Base-by-base conservation (phyloP, 345 rosid species). In the Pelargonium nanum region DNA sequence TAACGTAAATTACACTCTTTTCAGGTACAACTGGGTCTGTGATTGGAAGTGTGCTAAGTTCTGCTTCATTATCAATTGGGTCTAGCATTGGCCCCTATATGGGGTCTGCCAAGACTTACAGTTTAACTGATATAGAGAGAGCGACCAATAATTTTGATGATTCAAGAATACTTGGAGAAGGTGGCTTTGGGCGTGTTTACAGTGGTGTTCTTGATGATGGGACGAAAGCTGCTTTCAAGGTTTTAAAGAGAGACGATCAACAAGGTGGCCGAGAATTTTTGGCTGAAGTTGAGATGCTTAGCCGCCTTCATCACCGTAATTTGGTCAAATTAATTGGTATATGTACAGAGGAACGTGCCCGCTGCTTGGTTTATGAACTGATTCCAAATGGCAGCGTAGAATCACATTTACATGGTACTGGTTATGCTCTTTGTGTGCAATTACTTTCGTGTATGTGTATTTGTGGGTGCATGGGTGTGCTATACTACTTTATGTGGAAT, bases 281-380 rank as follows among this genome's bases (percentile, higher is more conserved):
- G 74, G 96, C 99, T 7, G 97, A 93, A 74, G 86, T 89, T 1
- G 99, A 93, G 79, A 93, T 93, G 97, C 93, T 93, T 70, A 93
- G 97, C 63, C 99, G 97, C 58, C 84, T 93, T 68, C 97, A 93
- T 73, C 99, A 93, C 66, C 77, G 99, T 70, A 89, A 93, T 74
- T 72, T 93, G 60, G 99, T 93, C 66, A 87, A 89, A 75, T 67
- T 93, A 74, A 85, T 93, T 4, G 99, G 99, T 53, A 89, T 93
- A 66, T 93, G 99, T 73, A 80, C 82, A 12, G 96, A 89, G 80
- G 96, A 89, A 63, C 88, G 71, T 17, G 65, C 69, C 30, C 94
- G 96, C 45, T 80, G 97, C 74, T 78, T 93, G 75, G 94, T 93
- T 51, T 93, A 93, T 60, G 97, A 93, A 67, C 96, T 93, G 60